Conservation (phyloP, 116 monocot species). For the Dioscorea cayenensis region DNA sequence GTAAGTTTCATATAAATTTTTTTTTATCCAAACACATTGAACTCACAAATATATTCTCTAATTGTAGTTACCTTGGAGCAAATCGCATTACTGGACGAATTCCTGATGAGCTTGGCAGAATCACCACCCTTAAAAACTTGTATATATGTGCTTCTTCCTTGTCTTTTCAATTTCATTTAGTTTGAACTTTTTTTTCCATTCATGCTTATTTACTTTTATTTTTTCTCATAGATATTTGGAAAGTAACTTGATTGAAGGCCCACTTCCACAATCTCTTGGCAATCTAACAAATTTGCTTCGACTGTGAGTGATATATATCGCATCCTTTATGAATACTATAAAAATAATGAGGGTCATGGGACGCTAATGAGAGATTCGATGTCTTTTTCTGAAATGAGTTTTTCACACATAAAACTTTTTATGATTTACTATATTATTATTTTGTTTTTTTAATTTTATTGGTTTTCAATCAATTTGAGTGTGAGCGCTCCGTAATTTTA, state of each 20-base stretch:
- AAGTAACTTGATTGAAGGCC: not conserved
- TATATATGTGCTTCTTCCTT: not conserved
- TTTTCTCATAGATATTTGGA: not conserved
- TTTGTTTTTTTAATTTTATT: no score
- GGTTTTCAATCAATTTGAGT: no score
- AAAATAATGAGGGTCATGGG: no score
- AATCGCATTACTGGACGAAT: constrained; percentile 29
- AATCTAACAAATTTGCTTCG: not conserved
- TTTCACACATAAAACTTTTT: no score
- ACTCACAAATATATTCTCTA: not conserved
- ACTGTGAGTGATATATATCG: not conserved
- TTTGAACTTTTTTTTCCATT: not conserved
- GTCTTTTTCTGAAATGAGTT: no score
- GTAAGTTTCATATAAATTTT: constrained; percentile 12
- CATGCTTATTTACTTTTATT: not conserved
- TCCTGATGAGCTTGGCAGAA: constrained; percentile 17
- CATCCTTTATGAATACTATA: no score
- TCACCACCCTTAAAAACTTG: constrained; percentile 15
- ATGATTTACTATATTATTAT: no score
- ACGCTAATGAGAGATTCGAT: no score
- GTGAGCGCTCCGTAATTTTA: no score
- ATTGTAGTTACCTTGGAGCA: constrained; percentile 5
- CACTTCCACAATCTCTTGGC: not conserved
- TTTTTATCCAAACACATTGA: no score
- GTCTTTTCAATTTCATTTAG: no score